These are phyloP conservation scores for Carpinus viminea DNA, from an alignment of 306 rosid species.

Conservation along the genomic window DNA sequence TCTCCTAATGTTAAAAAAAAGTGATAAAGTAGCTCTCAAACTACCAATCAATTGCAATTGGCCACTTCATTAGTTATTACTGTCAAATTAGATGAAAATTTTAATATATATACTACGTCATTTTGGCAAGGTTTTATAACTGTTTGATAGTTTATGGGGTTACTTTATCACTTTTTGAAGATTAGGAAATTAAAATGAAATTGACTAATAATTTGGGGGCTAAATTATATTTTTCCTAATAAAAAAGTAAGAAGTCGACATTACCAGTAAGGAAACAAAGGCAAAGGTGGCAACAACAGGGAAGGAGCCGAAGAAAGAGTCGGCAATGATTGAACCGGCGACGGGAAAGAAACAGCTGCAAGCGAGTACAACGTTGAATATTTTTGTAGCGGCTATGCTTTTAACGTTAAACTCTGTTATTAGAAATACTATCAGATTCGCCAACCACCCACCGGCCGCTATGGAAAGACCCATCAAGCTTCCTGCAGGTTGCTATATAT, in stretches of 20 bases:
- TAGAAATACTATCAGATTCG: conserved; percentile 43
- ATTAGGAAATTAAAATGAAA: too few relatives aligned
- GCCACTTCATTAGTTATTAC: too few relatives aligned
- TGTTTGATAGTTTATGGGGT: too few relatives aligned
- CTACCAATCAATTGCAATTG: too few relatives aligned
- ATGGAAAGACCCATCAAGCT: conserved; percentile 29
- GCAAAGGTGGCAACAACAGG: conserved; percentile 28
- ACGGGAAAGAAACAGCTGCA: conserved; percentile 36
- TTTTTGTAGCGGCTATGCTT: conserved; percentile 43
- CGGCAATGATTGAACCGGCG: conserved; percentile 38
- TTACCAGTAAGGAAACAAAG: conserved; percentile 44
- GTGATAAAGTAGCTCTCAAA: too few relatives aligned
- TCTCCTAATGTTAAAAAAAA: too few relatives aligned
- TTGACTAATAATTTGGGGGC: too few relatives aligned
- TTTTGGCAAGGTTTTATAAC: too few relatives aligned
- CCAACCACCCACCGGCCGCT: conserved; percentile 34
- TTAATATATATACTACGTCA: too few relatives aligned
- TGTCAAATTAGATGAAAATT: too few relatives aligned
- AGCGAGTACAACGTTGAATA: conserved; percentile 36
- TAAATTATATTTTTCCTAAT: too few relatives aligned
- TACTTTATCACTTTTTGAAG: too few relatives aligned
- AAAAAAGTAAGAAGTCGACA: not conserved
- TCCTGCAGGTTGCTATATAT: not conserved
- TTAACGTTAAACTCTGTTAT: conserved; percentile 36
- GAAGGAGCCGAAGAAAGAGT: conserved; percentile 40